These are phyloP conservation scores for Odontarrhena argentea DNA, from an alignment of 345 rosid species.

Conservation along the genomic window DNA sequence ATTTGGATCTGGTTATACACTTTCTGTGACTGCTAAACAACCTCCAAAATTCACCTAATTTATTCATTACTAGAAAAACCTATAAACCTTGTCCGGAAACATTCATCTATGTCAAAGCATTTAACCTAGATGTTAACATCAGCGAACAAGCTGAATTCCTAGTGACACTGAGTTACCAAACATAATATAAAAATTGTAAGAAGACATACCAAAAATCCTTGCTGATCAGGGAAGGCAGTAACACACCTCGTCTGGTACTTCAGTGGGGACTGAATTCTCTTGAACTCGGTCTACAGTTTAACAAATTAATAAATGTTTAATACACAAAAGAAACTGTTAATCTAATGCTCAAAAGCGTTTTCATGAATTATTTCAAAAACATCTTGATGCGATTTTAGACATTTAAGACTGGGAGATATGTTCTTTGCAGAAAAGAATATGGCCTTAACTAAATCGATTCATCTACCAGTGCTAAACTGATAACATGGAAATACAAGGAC, in stretches of 20 bases:
- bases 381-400: too few relatives aligned
- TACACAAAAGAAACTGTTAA: conserved; percentile 1
- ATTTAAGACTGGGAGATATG: neutral
- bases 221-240: conserved; percentile 98
- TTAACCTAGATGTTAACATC: conserved; percentile 8
- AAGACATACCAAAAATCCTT: conserved; percentile 84
- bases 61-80: neutral
- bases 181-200: neutral
- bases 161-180: neutral
- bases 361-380: neutral
- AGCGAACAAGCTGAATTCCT: conserved; percentile 27
- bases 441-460: neutral
- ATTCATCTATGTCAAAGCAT: neutral
- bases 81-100: neutral
- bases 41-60: neutral
- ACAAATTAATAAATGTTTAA: conserved; percentile 10
- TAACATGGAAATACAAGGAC: neutral
- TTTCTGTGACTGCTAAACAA: neutral
- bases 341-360: neutral
- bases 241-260: conserved; percentile 97
- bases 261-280: conserved; percentile 81
- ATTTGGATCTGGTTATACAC: conserved; percentile 32
- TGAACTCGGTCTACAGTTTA: conserved; percentile 70
- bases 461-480: conserved; percentile 1
- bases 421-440: conserved; percentile 20